Base-by-base conservation (phyloP, 1,284 basidiomycete species). In the Ceratobasidium sp. region DNA sequence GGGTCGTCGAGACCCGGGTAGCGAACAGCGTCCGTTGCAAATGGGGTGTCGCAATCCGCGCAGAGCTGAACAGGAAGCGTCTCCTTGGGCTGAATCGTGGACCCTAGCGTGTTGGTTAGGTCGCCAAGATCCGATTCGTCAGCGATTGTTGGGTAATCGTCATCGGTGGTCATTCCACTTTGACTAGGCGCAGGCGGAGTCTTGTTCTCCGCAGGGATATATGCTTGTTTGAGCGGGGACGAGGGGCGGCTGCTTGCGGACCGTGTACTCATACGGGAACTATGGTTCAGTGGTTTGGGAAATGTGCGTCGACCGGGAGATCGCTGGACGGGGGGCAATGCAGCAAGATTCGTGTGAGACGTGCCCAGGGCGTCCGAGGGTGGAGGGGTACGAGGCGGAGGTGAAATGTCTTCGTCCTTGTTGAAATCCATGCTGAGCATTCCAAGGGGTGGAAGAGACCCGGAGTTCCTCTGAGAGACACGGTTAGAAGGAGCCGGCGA, bases 21-120 rank as follows among this genome's bases (percentile, higher is more conserved):
- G 79, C 95, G 93, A 44, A 94, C 95, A 28, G 92, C 90, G 84
- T 95, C 93, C 0, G 93, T 93, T 66, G 90, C 89, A 83, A 95
- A 95, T 4, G 88, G 86, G 0, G 87, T 84, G 10, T 86, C 85
- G 82, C 94, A 95, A 94, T 76, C 91, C 10, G 73, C 61, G 39
- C 73, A 76, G 33, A 76, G 53, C 51, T 76, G 73, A 67, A 76
- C 63, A 1, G 73, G 73, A 28, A 76, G 44, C 15, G 73, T 76
- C 5, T 76, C 63, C 26, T 76, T 76, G 51, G 73, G 73, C 49
- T 76, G 73, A 67, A 76, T 76, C 2, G 73, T 76, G 20, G 73
- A 76, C 10, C 73, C 73, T 4, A 76, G 63, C 4, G 73, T 76
- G 42, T 76, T 76, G 49, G 63, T 76, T 13, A 76, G 53, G 63